These are phyloP conservation scores for Sungouiella blattae DNA, from an alignment of 805 yeast species.

Conservation along the genomic window DNA sequence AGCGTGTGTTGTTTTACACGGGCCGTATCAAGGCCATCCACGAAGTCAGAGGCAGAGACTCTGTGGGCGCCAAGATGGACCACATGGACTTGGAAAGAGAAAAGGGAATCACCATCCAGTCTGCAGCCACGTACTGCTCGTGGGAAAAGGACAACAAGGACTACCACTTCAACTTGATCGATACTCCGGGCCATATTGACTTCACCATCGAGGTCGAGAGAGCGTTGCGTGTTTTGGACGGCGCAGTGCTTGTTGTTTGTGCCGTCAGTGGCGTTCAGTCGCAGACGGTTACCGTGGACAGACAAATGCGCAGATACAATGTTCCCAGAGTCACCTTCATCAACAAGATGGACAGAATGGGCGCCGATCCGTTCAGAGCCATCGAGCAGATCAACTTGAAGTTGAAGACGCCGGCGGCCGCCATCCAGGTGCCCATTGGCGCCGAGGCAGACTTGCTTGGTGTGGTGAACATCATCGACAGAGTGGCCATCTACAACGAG, in stretches of 20 bases:
- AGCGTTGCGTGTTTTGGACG: constrained; percentile 96
- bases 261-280: constrained; percentile 99
- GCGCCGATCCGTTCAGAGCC: constrained; percentile 94
- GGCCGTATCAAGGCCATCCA: constrained; percentile 97
- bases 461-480: constrained; percentile 85
- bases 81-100: constrained; percentile 98
- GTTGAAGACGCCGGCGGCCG: constrained; percentile 92
- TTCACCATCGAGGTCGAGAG: constrained; percentile 98
- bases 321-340: constrained; percentile 95
- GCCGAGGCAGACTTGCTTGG: constrained; percentile 82
- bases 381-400: constrained; percentile 86
- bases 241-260: constrained; percentile 97
- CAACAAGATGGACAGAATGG: constrained; percentile 99
- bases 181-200: constrained; percentile 98
- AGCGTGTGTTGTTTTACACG: constrained; percentile 91
- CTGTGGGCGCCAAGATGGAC: constrained; percentile 99
- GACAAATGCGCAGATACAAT: constrained; percentile 98
- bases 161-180: constrained; percentile 91
- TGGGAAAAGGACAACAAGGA: constrained; percentile 74
- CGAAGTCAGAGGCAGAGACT: constrained; percentile 94
- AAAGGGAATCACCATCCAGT: constrained; percentile 97
- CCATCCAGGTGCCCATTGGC: constrained; percentile 97
- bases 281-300: constrained; percentile 96
- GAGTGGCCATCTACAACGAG: constrained; percentile 83
- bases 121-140: constrained; percentile 97